These are phyloP conservation scores for Stellera chamaejasme DNA, from an alignment of 345 rosid genomes.

Conservation along the genomic window DNA sequence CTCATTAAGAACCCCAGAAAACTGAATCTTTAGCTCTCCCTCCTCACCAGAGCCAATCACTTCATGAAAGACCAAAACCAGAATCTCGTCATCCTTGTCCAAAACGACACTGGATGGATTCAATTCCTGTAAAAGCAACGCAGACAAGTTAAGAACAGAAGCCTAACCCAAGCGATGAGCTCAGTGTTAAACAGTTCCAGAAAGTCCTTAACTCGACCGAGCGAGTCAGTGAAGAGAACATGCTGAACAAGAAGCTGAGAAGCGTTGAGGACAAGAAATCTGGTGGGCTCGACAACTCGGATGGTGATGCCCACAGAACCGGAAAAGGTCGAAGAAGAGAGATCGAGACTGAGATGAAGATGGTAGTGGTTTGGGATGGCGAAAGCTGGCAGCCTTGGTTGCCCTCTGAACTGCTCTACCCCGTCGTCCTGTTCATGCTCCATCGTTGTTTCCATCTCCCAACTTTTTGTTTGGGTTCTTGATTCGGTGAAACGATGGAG, in stretches of 20 bases:
- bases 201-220: constrained; percentile 15
- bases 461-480: background rate
- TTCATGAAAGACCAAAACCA: constrained; percentile 30
- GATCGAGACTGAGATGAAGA: constrained; percentile 23
- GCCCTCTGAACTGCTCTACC: constrained; percentile 17
- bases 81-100: constrained; percentile 32
- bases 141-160: background rate
- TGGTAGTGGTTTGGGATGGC: constrained; percentile 17
- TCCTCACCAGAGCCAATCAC: constrained; percentile 18
- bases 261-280: constrained; percentile 31
- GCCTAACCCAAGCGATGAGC: background rate
- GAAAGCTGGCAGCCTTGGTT: constrained; percentile 13
- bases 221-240: constrained; percentile 24
- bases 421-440: constrained; percentile 2
- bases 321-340: constrained; percentile 25
- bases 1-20: constrained; percentile 30
- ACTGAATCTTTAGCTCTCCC: constrained; percentile 24
- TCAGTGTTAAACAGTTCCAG: background rate
- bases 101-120: constrained; percentile 17
- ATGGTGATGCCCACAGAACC: constrained; percentile 18
- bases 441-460: background rate
- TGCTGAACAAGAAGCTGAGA: constrained; percentile 22
- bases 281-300: constrained; percentile 21
- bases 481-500: background rate
- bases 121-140: constrained; percentile 9